Evolutionary conservation across 805 yeast genomes (phyloP).

Genomic region (Metschnikowia borealis): DNA sequence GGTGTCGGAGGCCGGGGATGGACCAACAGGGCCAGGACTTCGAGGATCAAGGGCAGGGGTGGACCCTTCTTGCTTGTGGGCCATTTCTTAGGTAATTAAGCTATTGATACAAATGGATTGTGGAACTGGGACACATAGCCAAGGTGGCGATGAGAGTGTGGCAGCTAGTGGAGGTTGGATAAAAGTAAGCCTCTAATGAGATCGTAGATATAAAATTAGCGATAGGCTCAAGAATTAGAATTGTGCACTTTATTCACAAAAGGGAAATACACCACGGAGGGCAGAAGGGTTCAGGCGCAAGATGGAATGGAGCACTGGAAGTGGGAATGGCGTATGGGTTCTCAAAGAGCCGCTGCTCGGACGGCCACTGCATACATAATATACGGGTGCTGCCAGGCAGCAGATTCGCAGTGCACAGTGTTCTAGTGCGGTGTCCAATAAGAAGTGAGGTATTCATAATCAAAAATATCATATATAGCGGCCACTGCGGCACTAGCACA

Average conservation of each 20-base stretch:
- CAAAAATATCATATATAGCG: background rate
- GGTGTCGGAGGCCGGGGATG: background rate
- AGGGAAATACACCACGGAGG: background rate
- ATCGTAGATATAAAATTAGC: background rate
- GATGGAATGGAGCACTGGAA: background rate
- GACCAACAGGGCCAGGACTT: background rate
- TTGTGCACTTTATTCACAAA: background rate
- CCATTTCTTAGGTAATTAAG: background rate
- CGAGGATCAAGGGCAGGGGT: background rate
- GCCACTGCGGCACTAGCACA: background rate
- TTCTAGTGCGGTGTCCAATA: constrained; percentile 1
- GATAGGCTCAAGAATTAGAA: background rate
- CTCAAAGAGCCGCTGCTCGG: constrained; percentile 4
- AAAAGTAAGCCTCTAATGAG: background rate
- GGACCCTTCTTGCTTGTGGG: constrained; percentile 1
- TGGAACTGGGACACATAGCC: constrained; percentile 2
- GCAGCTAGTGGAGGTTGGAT: background rate
- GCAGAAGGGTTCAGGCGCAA: background rate
- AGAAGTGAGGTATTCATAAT: constrained; percentile 2
- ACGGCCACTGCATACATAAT: constrained; percentile 7
- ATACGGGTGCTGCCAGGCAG: background rate
- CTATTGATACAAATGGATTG: background rate
- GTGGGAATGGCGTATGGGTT: background rate
- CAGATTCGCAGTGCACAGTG: constrained; percentile 1
- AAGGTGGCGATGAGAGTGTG: constrained; percentile 1